Evolutionary conservation across 2,329 filamentous ascomycete genomes (phyloP).

Genomic region (Scortechinia acanthostroma): DNA sequence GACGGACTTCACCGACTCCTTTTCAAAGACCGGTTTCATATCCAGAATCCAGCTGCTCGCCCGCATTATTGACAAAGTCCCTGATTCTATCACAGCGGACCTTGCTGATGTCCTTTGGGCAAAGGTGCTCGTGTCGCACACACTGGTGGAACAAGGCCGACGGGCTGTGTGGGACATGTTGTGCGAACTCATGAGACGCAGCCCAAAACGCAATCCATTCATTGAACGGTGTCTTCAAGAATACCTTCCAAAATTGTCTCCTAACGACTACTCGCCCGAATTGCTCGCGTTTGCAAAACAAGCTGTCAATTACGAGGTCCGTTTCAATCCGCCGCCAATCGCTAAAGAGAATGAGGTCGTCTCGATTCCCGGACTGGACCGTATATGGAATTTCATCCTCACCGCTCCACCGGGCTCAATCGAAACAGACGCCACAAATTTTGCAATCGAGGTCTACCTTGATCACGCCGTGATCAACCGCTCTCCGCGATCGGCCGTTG

Average conservation of each 20-base stretch:
- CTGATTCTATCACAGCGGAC: constrained; percentile 51
- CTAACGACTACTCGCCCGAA: neutral
- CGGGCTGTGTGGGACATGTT: constrained; percentile 55
- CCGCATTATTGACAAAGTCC: constrained; percentile 51
- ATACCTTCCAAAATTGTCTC: constrained; percentile 8
- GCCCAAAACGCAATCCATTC: constrained; percentile 9
- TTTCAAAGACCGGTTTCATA: constrained; percentile 36
- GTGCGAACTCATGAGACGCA: constrained; percentile 39
- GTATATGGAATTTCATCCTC: constrained; percentile 79
- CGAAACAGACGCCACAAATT: constrained; percentile 60
- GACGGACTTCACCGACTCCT: constrained; percentile 28
- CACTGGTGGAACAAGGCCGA: constrained; percentile 51
- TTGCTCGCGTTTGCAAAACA: constrained; percentile 1
- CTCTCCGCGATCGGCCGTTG: constrained; percentile 39
- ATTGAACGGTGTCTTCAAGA: constrained; percentile 46
- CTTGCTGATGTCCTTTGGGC: constrained; percentile 65
- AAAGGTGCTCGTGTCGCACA: constrained; percentile 59
- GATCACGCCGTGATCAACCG: constrained; percentile 40
- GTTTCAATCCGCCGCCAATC: neutral
- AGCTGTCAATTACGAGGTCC: neutral
- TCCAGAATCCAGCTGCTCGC: constrained; percentile 50
- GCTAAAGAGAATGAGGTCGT: neutral
- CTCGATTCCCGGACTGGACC: constrained; percentile 43
- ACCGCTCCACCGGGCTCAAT: constrained; percentile 59
- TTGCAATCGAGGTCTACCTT: constrained; percentile 71